Percentiles rank a stretch among this genome's conserved stretches.
These are phyloP conservation scores for Aureobasidium uvarum DNA, from an alignment of 2,329 filamentous ascomycete genomes.

Conservation along the genomic window DNA sequence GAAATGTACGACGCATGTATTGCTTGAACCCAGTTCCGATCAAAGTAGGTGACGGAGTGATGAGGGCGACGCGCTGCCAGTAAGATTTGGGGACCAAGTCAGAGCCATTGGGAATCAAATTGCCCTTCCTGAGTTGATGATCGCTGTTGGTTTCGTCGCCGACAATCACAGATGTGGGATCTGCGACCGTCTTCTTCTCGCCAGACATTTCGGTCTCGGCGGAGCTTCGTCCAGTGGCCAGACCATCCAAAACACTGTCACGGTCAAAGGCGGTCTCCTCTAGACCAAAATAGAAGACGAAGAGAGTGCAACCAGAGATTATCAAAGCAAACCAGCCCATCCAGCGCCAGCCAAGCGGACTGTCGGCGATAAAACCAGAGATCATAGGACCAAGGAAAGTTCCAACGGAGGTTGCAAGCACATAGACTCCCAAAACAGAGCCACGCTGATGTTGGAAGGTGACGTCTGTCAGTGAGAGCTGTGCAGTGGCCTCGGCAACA, in stretches of 20 bases:
- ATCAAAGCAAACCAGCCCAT: conserved; percentile 54
- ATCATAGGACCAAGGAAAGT: conserved; percentile 57
- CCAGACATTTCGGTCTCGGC: not conserved
- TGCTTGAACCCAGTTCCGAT: conserved; percentile 55
- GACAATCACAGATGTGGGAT: conserved; percentile 15
- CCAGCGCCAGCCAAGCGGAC: conserved; percentile 54
- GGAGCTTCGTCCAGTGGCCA: conserved; percentile 13
- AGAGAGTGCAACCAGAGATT: conserved; percentile 49
- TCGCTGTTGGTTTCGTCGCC: not conserved
- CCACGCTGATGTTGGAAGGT: conserved; percentile 60
- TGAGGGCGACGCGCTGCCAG: conserved; percentile 55
- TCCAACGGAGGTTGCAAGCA: conserved; percentile 56
- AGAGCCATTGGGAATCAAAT: conserved; percentile 22
- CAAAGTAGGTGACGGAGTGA: conserved; percentile 57
- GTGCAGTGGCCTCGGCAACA: conserved; percentile 57
- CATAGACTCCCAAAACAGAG: conserved; percentile 55
- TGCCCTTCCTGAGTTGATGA: conserved; percentile 1
- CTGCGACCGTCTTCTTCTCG: conserved; percentile 19
- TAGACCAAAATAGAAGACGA: conserved; percentile 53
- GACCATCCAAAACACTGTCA: conserved; percentile 22
- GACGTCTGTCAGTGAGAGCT: conserved; percentile 57
- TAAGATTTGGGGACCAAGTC: conserved; percentile 48
- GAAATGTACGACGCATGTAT: conserved; percentile 54
- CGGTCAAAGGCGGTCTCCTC: conserved; percentile 54
- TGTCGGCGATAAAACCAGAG: conserved; percentile 52